Evolutionary conservation across 108 stramenopile species (phyloP).

Genomic region (Mediolabrus comicus): DNA sequence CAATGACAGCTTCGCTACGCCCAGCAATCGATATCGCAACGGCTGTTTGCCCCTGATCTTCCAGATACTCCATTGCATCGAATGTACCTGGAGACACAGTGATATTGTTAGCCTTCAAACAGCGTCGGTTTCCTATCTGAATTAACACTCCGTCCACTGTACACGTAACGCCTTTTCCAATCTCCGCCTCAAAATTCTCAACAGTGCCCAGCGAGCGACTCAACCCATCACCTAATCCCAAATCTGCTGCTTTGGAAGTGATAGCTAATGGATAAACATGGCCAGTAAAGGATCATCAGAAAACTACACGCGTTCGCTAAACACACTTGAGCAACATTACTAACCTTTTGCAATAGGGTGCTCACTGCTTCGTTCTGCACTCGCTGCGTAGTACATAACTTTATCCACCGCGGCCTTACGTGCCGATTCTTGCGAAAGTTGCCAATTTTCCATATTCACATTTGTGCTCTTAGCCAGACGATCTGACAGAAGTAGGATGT

Average conservation of each 20-base stretch:
- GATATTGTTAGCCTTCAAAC: constrained; percentile 54
- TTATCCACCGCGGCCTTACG: constrained; percentile 40
- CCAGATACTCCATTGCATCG: constrained; percentile 61
- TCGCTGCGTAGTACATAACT: constrained; percentile 48
- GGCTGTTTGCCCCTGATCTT: constrained; percentile 82
- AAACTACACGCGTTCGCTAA: no score
- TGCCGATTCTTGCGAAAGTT: neutral
- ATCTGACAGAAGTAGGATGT: constrained; percentile 42
- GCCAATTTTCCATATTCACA: neutral
- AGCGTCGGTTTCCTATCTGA: constrained; percentile 76
- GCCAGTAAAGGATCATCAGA: no score
- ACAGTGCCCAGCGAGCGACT: constrained; percentile 20
- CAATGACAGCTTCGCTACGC: constrained; percentile 66
- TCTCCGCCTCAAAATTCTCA: constrained; percentile 52
- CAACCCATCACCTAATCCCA: constrained; percentile 40
- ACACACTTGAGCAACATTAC: neutral
- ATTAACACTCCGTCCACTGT: constrained; percentile 52
- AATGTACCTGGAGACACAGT: constrained; percentile 42
- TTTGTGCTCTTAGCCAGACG: constrained; percentile 6
- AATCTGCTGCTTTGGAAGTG: constrained; percentile 31
- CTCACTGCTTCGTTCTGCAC: constrained; percentile 59
- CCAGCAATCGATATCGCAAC: constrained; percentile 78
- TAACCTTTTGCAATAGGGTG: constrained; percentile 59
- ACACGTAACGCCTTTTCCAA: constrained; percentile 81
- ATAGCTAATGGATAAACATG: constrained; percentile 28